Evolutionary conservation across 2,329 filamentous ascomycete genomes (phyloP).

Genomic region (Epichloe festucae): DNA sequence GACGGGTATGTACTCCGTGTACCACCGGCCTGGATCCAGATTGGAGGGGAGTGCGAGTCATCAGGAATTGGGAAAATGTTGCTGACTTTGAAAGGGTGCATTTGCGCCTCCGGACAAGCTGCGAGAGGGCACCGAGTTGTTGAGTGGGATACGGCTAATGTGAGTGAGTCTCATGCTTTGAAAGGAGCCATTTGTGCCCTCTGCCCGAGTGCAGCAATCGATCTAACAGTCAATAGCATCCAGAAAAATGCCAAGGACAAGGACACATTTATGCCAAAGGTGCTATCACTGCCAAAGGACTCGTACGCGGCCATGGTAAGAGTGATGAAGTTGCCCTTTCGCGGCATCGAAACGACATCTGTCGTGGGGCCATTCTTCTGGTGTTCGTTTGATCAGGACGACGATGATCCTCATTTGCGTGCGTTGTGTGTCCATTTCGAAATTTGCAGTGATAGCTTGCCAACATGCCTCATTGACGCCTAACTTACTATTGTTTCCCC

Average conservation of each 20-base stretch:
- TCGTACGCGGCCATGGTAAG: constrained; percentile 44
- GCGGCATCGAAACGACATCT: constrained; percentile 44
- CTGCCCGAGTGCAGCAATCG: neutral
- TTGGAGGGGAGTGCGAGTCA: neutral
- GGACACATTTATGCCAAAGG: constrained; percentile 43
- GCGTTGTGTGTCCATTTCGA: constrained; percentile 13
- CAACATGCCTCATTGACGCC: no score
- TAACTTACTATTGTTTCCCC: no score
- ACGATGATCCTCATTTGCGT: constrained; percentile 44
- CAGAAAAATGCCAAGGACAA: constrained; percentile 42
- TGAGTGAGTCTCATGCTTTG: constrained; percentile 20
- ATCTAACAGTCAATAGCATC: constrained; percentile 25
- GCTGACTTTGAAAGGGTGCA: constrained; percentile 30
- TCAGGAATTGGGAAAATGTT: no score
- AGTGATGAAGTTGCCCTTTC: constrained; percentile 38
- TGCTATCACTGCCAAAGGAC: constrained; percentile 38
- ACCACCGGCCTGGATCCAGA: neutral
- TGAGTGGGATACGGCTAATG: constrained; percentile 42
- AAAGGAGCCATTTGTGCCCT: neutral
- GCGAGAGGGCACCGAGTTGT: constrained; percentile 28
- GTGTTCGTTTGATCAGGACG: constrained; percentile 42
- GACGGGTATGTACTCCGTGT: constrained; percentile 26
- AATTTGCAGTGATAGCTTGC: no score
- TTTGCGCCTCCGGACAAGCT: constrained; percentile 34
- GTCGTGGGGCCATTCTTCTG: constrained; percentile 53